phyloP scores from a whole-genome alignment of 2,329 filamentous ascomycete genomes.

The Xylaria sp. region DNA sequence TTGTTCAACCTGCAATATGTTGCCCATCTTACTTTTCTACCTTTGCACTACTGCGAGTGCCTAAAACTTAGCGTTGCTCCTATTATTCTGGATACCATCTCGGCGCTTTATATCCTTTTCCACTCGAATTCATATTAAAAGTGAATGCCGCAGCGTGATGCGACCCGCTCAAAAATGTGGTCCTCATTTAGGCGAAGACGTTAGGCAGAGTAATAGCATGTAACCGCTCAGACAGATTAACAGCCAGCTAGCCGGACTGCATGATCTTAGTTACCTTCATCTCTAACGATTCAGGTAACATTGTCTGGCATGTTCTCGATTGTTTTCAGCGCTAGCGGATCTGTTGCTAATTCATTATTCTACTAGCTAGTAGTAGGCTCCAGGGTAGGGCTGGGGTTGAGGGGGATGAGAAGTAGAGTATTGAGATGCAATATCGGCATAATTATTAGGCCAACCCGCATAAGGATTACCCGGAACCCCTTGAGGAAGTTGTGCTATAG shows the following conservation, averaged over 20 bases:
- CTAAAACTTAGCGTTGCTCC: background rate
- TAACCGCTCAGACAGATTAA: background rate
- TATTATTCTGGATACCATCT: background rate
- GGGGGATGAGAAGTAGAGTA: constrained; percentile 26
- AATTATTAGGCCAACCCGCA: constrained; percentile 43
- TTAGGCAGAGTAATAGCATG: background rate
- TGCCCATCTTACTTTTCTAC: constrained; percentile 5
- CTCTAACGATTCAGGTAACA: background rate
- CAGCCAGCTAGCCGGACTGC: background rate
- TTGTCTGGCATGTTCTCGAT: background rate
- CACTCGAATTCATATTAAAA: background rate
- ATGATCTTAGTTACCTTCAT: background rate
- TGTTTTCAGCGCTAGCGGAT: background rate
- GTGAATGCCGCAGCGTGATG: background rate
- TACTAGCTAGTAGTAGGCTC: constrained; percentile 31
- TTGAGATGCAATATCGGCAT: constrained; percentile 36
- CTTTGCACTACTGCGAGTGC: background rate
- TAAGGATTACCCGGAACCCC: constrained; percentile 39
- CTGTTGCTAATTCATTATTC: background rate
- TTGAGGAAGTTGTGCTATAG: constrained; percentile 40
- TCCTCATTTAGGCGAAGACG: background rate
- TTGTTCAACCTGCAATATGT: background rate
- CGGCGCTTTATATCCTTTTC: background rate
- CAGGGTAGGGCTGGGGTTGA: constrained; percentile 36
- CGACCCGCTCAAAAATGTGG: background rate